Conservation (phyloP, 1,284 basidiomycete species). For the Pterula multifida region DNA sequence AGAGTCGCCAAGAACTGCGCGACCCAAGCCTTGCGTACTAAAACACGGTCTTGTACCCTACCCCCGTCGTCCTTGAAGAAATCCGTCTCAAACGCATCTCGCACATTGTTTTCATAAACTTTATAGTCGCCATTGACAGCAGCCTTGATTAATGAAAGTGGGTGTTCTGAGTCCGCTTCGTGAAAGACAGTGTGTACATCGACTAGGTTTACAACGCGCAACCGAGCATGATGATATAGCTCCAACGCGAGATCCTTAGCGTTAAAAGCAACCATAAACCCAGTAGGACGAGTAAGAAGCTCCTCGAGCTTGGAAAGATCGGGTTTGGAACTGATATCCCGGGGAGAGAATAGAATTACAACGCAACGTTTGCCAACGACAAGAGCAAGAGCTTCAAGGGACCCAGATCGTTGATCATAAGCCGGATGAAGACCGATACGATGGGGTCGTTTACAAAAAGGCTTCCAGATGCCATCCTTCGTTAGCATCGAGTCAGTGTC, state of each 20-base stretch:
- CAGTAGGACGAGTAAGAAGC: slow-evolving; percentile 20
- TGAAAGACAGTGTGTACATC: slow-evolving; percentile 43
- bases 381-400: neutral
- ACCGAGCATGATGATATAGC: slow-evolving; percentile 22
- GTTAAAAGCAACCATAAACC: slow-evolving; percentile 27
- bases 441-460: neutral
- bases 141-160: slow-evolving; percentile 28
- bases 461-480: neutral
- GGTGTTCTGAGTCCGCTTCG: slow-evolving; percentile 21
- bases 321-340: neutral
- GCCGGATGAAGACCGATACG: neutral
- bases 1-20: slow-evolving; percentile 30
- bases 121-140: slow-evolving; percentile 26
- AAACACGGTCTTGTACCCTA: slow-evolving; percentile 19
- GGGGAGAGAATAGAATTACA: neutral
- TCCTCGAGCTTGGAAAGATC: neutral
- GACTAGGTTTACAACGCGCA: slow-evolving; percentile 30
- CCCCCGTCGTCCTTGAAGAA: slow-evolving; percentile 19
- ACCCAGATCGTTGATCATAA: neutral
- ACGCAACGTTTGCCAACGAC: neutral
- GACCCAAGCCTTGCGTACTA: slow-evolving; percentile 42
- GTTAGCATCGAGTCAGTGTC: neutral
- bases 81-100: slow-evolving; percentile 24
- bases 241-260: slow-evolving; percentile 26
- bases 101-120: slow-evolving; percentile 29